Evolutionary conservation across 345 rosid species (phyloP).

Genomic region (Viola odorata): DNA sequence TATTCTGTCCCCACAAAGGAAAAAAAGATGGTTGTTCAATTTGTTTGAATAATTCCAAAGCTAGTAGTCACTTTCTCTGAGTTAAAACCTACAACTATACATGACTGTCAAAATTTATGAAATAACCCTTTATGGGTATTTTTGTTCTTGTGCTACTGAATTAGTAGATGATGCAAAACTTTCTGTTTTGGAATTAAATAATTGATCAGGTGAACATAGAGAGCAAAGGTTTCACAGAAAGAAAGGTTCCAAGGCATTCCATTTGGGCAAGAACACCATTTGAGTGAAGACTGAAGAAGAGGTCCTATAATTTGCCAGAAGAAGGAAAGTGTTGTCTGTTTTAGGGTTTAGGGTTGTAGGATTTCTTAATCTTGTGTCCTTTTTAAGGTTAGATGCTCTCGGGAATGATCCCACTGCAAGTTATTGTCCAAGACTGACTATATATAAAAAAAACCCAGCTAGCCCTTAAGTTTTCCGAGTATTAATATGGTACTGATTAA

Average conservation of each 20-base stretch:
- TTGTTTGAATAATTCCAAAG: conserved; percentile 1
- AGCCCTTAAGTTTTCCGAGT: conserved; percentile 7
- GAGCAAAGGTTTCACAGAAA: conserved; percentile 58
- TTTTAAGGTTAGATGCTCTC: conserved; percentile 32
- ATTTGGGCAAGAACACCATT: conserved; percentile 56
- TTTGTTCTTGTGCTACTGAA: conserved; percentile 22
- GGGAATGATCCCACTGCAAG: conserved; percentile 29
- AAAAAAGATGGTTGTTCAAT: neutral
- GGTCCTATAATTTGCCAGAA: conserved; percentile 2
- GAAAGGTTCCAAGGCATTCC: conserved; percentile 69
- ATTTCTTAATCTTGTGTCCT: conserved; percentile 17
- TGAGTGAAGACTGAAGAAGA: conserved; percentile 23
- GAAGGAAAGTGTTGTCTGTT: conserved; percentile 7
- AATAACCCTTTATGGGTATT: neutral
- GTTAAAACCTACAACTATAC: neutral
- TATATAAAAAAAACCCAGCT: neutral
- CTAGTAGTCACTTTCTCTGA: conserved; percentile 6
- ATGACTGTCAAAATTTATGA: conserved; percentile 1
- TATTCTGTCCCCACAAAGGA: neutral
- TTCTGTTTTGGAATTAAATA: conserved; percentile 18
- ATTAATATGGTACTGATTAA: neutral
- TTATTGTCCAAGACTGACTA: conserved; percentile 11
- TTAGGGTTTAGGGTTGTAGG: conserved; percentile 10
- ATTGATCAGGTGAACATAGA: conserved; percentile 58
- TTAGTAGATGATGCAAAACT: conserved; percentile 20